A percentile compares a stretch with the other conserved stretches of the same genome.
Conservation (phyloP, 1,284 basidiomycete genomes). For the Cryptococcus maquisensis region DNA sequence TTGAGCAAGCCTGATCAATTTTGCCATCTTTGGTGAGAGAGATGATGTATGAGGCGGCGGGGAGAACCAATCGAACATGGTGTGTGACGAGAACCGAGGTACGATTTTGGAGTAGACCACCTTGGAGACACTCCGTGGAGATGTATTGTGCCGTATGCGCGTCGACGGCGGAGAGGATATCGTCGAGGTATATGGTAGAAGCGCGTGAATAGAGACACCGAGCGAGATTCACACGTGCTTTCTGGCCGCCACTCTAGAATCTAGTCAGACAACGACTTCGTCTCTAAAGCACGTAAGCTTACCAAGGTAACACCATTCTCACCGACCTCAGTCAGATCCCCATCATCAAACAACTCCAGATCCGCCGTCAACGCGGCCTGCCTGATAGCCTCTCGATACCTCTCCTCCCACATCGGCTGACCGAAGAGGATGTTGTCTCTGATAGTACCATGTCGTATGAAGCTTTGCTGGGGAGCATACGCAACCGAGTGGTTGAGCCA, state of each 20-base stretch:
- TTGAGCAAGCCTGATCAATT: conserved; percentile 33
- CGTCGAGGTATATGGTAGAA: conserved; percentile 58
- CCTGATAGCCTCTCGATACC: conserved; percentile 42
- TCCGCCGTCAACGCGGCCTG: conserved; percentile 42
- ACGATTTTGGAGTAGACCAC: conserved; percentile 57
- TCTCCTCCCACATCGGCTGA: conserved; percentile 42
- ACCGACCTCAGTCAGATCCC: conserved; percentile 67
- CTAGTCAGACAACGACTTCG: not conserved
- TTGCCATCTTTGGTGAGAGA: conserved; percentile 60
- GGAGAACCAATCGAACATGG: conserved; percentile 55
- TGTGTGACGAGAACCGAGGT: conserved; percentile 76
- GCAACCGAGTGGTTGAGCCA: conserved; percentile 43
- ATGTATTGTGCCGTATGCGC: conserved; percentile 46
- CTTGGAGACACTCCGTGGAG: conserved; percentile 40
- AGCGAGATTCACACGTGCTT: conserved; percentile 76
- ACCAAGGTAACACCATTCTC: conserved; percentile 69
- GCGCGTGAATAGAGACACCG: conserved; percentile 72
- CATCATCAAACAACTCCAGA: conserved; percentile 39
- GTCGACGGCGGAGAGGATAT: conserved; percentile 47
- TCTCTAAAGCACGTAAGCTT: conserved; percentile 1
- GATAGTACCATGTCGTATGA: conserved; percentile 46
- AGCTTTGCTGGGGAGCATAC: conserved; percentile 46
- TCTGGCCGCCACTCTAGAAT: conserved; percentile 44
- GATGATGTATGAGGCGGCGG: conserved; percentile 48
- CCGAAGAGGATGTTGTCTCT: conserved; percentile 49